These are phyloP conservation scores for Periconia sp. DNA, from an alignment of 2,329 filamentous ascomycete genomes.

Conservation along the genomic window DNA sequence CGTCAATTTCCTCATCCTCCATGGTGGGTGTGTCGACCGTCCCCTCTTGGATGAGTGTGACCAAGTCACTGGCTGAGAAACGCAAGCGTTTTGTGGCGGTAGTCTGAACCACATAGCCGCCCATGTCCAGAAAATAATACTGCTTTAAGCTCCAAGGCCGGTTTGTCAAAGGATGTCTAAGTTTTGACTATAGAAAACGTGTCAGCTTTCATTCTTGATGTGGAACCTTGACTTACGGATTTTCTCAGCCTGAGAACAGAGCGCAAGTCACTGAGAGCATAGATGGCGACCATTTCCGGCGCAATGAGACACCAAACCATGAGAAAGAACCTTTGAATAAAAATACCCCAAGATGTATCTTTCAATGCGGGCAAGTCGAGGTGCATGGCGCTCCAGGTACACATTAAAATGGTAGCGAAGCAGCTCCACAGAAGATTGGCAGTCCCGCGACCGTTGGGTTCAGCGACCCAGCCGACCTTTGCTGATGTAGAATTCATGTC, in stretches of 20 bases:
- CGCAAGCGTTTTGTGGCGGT: background rate
- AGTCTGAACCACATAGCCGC: conserved; percentile 9
- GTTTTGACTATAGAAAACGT: background rate
- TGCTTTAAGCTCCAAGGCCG: conserved; percentile 11
- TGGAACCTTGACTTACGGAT: background rate
- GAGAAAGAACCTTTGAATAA: conserved; percentile 4
- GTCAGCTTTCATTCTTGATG: background rate
- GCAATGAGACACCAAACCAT: conserved; percentile 6
- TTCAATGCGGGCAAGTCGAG: conserved; percentile 32
- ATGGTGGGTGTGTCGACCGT: background rate
- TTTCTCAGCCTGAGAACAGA: background rate
- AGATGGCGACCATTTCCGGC: conserved; percentile 8
- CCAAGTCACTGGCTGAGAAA: background rate
- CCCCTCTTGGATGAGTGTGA: background rate
- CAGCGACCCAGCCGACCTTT: conserved; percentile 17
- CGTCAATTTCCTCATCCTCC: conserved; percentile 11
- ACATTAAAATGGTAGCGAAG: conserved; percentile 38
- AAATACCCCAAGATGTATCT: conserved; percentile 5
- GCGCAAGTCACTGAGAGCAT: background rate
- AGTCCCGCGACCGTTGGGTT: conserved; percentile 33
- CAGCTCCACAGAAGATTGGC: conserved; percentile 42
- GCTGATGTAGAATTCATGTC: conserved; percentile 1
- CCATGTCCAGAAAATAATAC: conserved; percentile 18
- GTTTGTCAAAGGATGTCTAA: background rate
- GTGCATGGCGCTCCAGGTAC: conserved; percentile 38